phyloP scores from a whole-genome alignment of 2,329 filamentous ascomycete species.

The Colletotrichum cuscutae region DNA sequence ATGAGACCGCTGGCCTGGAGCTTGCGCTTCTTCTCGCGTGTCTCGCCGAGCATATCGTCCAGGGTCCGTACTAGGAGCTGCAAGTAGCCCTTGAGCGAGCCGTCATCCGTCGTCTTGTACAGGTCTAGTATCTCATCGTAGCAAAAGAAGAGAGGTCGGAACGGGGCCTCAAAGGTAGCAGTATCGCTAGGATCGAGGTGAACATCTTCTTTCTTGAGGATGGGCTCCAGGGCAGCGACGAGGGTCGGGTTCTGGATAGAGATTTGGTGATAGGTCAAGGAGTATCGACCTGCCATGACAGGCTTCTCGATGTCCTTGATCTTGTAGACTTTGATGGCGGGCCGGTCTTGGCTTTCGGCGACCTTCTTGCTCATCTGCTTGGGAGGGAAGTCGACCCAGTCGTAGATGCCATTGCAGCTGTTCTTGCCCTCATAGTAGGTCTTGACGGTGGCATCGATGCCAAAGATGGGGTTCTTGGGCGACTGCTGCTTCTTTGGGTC shows the following conservation, averaged over 20 bases:
- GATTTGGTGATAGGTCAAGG: conserved; percentile 52
- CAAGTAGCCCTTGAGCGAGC: conserved; percentile 49
- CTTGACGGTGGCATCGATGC: conserved; percentile 46
- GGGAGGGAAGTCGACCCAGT: conserved; percentile 55
- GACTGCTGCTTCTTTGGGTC: conserved; percentile 22
- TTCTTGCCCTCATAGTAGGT: conserved; percentile 51
- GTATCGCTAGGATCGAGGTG: conserved; percentile 50
- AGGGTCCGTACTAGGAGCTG: conserved; percentile 52
- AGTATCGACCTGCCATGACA: conserved; percentile 48
- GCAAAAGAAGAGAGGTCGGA: conserved; percentile 55
- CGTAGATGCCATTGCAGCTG: conserved; percentile 38
- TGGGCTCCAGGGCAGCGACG: conserved; percentile 53
- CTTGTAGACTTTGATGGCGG: conserved; percentile 59
- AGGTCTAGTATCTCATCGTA: conserved; percentile 52
- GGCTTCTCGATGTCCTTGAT: conserved; percentile 54
- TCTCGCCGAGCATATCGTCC: conserved; percentile 55
- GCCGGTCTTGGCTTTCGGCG: conserved; percentile 48
- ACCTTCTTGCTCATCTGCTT: conserved; percentile 52
- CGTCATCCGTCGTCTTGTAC: conserved; percentile 39
- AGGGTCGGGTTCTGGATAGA: conserved; percentile 55
- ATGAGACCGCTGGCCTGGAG: conserved; percentile 51
- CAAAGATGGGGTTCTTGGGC: conserved; percentile 38
- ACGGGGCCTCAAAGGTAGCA: conserved; percentile 51
- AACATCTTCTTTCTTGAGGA: conserved; percentile 53
- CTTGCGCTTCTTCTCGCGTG: conserved; percentile 47